These are phyloP conservation scores for Endothia cerciana DNA, from an alignment of 2,329 filamentous ascomycete genomes.

Conservation along the genomic window DNA sequence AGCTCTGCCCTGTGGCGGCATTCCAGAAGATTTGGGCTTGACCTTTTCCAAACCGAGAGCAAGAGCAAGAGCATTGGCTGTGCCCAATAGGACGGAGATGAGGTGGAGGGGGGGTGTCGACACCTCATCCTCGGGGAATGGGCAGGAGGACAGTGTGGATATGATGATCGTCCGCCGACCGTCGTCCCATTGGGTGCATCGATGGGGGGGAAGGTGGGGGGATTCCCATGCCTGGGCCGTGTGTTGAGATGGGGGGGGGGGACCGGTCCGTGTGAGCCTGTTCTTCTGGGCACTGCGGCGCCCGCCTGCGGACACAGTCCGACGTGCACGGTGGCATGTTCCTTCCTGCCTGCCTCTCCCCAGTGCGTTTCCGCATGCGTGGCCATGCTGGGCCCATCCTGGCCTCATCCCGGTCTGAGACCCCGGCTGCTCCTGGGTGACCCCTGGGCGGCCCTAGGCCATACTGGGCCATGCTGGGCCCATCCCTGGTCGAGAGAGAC, in stretches of 20 bases:
- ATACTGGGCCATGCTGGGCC: background rate
- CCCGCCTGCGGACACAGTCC: background rate
- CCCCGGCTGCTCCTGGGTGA: background rate
- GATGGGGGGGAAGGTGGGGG: background rate
- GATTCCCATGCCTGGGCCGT: background rate
- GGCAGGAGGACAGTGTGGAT: constrained; percentile 8
- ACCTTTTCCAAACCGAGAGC: constrained; percentile 6
- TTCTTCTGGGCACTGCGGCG: background rate
- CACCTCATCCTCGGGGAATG: constrained; percentile 11
- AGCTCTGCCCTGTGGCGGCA: constrained; percentile 12
- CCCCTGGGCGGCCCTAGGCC: background rate
- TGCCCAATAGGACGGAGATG: constrained; percentile 13
- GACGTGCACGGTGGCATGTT: background rate
- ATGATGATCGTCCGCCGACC: constrained; percentile 4
- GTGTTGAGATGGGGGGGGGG: background rate
- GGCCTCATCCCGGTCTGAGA: background rate
- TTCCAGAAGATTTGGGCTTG: constrained; percentile 18
- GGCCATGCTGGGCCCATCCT: constrained; percentile 5
- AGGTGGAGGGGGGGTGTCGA: constrained; percentile 11
- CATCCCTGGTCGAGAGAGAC: background rate
- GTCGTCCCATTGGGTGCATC: background rate
- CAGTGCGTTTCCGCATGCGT: constrained; percentile 8
- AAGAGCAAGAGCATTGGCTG: background rate
- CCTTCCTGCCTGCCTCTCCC: background rate
- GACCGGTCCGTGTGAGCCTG: background rate